Evolutionary conservation across 1,139 yeast species (phyloP).

Genomic region (Zygosaccharomyces pseudobailii): DNA sequence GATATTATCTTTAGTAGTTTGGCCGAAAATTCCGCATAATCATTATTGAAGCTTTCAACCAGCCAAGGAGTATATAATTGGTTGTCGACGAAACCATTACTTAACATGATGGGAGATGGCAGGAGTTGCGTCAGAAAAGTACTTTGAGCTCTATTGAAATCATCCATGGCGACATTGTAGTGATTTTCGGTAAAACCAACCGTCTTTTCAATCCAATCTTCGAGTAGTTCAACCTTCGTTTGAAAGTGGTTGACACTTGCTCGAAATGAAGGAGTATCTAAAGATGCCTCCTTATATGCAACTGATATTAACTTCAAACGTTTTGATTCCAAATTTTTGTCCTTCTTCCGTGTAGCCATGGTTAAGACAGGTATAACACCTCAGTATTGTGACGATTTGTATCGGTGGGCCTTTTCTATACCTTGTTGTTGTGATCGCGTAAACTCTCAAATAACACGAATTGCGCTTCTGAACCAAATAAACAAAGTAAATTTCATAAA

Average conservation of each 20-base stretch:
- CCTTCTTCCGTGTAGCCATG: slow-evolving; percentile 1
- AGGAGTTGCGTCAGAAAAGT: slow-evolving; percentile 49
- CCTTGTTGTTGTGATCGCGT: neutral
- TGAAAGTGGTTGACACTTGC: slow-evolving; percentile 70
- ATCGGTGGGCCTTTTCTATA: too few species aligned
- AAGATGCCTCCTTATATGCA: slow-evolving; percentile 81
- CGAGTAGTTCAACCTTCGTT: slow-evolving; percentile 61
- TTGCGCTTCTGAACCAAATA: slow-evolving; percentile 3
- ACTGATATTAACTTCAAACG: slow-evolving; percentile 64
- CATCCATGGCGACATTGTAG: slow-evolving; percentile 50
- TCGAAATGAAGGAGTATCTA: slow-evolving; percentile 88
- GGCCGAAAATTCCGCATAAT: slow-evolving; percentile 38
- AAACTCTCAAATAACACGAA: neutral
- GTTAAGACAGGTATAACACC: too few species aligned
- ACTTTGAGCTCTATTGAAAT: slow-evolving; percentile 48
- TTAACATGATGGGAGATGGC: slow-evolving; percentile 51
- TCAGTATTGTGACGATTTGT: too few species aligned
- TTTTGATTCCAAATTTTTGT: slow-evolving; percentile 10
- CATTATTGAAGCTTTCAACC: slow-evolving; percentile 54
- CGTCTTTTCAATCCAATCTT: slow-evolving; percentile 64
- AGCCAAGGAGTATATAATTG: slow-evolving; percentile 69
- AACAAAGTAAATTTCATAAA: neutral
- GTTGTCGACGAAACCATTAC: slow-evolving; percentile 60
- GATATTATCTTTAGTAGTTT: slow-evolving; percentile 19
- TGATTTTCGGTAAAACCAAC: slow-evolving; percentile 46